These are phyloP conservation scores for Sporothrix globosa DNA, from an alignment of 2,329 filamentous ascomycete genomes.

Conservation along the genomic window DNA sequence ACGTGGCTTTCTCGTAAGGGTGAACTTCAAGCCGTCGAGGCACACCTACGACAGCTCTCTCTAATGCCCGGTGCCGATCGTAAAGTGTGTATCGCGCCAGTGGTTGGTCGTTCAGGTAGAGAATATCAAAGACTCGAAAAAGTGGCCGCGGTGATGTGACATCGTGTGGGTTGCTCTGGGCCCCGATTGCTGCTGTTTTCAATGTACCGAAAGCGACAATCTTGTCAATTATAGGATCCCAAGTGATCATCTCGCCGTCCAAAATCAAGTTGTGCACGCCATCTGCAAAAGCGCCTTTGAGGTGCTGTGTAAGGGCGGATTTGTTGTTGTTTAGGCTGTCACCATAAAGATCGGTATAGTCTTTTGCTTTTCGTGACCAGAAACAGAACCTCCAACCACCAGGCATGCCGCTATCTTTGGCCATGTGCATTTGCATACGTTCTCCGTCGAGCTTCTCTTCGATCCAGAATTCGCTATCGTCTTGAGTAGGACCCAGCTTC, in stretches of 20 bases:
- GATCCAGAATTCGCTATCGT: conserved; percentile 86
- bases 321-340: conserved; percentile 72
- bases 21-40: conserved; percentile 84
- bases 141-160: conserved; percentile 70
- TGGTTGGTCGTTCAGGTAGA: conserved; percentile 80
- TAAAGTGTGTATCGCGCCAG: conserved; percentile 81
- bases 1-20: conserved; percentile 66
- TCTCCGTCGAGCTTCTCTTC: conserved; percentile 98
- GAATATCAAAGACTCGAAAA: conserved; percentile 86
- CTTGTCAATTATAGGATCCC: conserved; percentile 84
- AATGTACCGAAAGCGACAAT: conserved; percentile 89
- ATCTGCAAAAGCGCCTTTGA: conserved; percentile 74
- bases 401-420: conserved; percentile 65
- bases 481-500: conserved; percentile 65
- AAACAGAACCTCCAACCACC: conserved; percentile 79
- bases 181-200: conserved; percentile 83
- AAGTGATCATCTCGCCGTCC: conserved; percentile 98
- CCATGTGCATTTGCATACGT: conserved; percentile 95
- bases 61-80: conserved; percentile 76
- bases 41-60: conserved; percentile 69
- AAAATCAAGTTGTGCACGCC: conserved; percentile 85
- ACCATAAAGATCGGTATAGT: conserved; percentile 95
- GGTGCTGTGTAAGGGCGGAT: conserved; percentile 76
- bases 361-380: conserved; percentile 95
- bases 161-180: conserved; percentile 72